Conservation (phyloP, 2,329 filamentous ascomycete genomes). For the Cytospora piceae region DNA sequence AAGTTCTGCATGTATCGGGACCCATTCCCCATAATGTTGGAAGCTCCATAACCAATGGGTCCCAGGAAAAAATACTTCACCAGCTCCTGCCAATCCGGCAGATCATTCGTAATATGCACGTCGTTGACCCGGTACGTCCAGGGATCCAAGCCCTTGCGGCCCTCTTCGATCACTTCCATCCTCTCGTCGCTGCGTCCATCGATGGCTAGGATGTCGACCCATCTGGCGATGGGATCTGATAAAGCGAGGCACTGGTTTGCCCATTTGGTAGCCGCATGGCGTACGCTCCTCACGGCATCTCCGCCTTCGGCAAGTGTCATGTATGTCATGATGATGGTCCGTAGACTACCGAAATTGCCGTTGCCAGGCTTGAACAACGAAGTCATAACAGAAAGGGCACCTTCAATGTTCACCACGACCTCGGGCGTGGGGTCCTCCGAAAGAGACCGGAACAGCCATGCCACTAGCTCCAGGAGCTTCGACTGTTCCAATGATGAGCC, state of each 20-base stretch:
- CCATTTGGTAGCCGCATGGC: constrained; percentile 84
- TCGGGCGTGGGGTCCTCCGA: constrained; percentile 76
- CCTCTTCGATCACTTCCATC: constrained; percentile 87
- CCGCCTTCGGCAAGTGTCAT: constrained; percentile 59
- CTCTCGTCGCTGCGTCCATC: constrained; percentile 68
- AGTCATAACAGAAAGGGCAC: constrained; percentile 77
- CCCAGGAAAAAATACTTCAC: constrained; percentile 53
- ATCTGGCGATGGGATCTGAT: constrained; percentile 76
- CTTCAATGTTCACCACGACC: constrained; percentile 85
- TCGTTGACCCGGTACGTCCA: constrained; percentile 55
- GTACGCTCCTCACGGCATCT: constrained; percentile 69
- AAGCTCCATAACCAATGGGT: constrained; percentile 37
- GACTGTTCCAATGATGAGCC: constrained; percentile 60
- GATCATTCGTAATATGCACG: constrained; percentile 41
- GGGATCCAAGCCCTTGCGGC: constrained; percentile 80
- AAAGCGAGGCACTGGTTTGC: constrained; percentile 87
- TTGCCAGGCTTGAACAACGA: constrained; percentile 45
- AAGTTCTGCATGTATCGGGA: constrained; percentile 52
- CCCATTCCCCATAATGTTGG: constrained; percentile 45
- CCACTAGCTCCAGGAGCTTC: constrained; percentile 58
- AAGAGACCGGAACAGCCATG: constrained; percentile 84
- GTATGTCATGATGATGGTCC: constrained; percentile 66
- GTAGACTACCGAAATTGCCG: constrained; percentile 44
- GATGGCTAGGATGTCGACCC: constrained; percentile 85
- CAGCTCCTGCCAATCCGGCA: constrained; percentile 59